Base-by-base conservation (phyloP, 306 rosid genomes). In the Parietaria judaica region DNA sequence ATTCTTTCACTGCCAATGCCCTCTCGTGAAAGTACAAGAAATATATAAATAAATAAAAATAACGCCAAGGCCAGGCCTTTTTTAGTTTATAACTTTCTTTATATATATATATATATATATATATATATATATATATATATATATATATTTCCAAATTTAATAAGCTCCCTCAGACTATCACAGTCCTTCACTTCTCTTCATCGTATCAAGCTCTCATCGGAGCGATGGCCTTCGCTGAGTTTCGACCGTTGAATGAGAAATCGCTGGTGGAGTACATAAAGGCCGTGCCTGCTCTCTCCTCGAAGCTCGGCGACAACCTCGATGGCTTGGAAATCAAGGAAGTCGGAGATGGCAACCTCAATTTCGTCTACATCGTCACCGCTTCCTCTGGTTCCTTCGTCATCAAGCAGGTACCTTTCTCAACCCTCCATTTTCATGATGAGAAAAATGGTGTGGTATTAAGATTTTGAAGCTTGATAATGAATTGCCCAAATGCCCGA, bases 291-390 rank as follows among this genome's bases (percentile, higher is more conserved):
- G 15, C 81, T 11, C 85, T 92, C 58, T 82, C 86, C 9, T 84
- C 91, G 34, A 77, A 72, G 67, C 81, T 88, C 31, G 85, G 36
- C 5, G 63, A 70, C 66, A 79, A 77, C 39, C 65, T 92, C 43
- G 82, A 86, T 51, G 66, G 69, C 62, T 35, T 92, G 47, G 12
- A 68, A 31, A 65, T 82, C 65, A 80, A 86, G 66, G 96, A 92
- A 79, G 94, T 92, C 55, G 95, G 98, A 39, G 96, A 86, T 69
- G 98, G 96, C n/a, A 88, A 92, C 75, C 88, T 88, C 38, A 92
- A 92, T 58, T 82, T 84, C 39, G 95, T 88, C 65, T 88, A 45
- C 86, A 72, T 92, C 59, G 70, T 88, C 57, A 43, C 74, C 41
- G 86, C 78, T 36, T 70, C 95, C 47, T 23, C 66, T 3, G 94